Evolutionary conservation across 208 protist genomes (phyloP).

Genomic region (Trypanosoma cruzi): DNA sequence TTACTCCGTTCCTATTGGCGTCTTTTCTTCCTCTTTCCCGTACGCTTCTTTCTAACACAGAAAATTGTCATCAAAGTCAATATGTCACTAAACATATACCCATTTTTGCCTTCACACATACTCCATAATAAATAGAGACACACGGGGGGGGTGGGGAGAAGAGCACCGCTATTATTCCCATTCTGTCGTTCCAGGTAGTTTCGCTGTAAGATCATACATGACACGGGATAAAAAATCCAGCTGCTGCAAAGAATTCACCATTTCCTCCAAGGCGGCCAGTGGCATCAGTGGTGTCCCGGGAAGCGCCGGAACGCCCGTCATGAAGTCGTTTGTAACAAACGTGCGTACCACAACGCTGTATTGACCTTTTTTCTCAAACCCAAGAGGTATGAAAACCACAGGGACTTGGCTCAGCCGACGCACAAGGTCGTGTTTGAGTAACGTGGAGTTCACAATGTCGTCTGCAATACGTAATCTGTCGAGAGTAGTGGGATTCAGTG

Average conservation of each 20-base stretch:
- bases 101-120: too few species aligned
- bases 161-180: constrained; percentile 86
- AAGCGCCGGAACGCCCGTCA: constrained; percentile 93
- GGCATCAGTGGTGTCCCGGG: constrained; percentile 89
- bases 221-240: constrained; percentile 91
- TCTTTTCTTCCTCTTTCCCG: background rate
- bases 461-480: constrained; percentile 93
- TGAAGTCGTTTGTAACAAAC: constrained; percentile 97
- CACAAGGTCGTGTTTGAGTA: constrained; percentile 86
- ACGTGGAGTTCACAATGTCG: constrained; percentile 74
- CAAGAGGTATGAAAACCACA: constrained; percentile 91
- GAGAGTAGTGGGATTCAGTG: constrained; percentile 69
- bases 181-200: constrained; percentile 98
- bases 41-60: background rate
- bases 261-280: constrained; percentile 79
- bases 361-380: constrained; percentile 69
- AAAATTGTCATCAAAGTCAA: too few species aligned
- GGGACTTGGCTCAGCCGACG: constrained; percentile 93
- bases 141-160: background rate
- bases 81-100: too few species aligned
- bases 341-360: constrained; percentile 94
- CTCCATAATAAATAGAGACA: background rate
- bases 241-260: constrained; percentile 66
- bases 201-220: constrained; percentile 96
- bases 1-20: background rate